Percentiles rank a stretch among this genome's conserved stretches.
phyloP scores from a whole-genome alignment of 345 rosid species.

The Euphorbia tirucalli region DNA sequence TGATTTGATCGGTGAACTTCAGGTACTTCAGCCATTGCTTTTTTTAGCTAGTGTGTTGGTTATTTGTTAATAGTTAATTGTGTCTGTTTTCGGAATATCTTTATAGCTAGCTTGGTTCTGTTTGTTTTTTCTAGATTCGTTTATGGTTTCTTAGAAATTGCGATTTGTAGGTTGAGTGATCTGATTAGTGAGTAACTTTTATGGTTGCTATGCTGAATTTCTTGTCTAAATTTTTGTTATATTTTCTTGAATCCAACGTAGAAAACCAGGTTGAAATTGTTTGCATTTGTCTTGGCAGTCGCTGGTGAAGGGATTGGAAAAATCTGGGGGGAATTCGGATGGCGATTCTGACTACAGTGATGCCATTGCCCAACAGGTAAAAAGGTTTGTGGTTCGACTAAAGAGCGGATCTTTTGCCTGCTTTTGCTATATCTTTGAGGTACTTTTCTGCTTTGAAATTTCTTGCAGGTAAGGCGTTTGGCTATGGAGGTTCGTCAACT shows the following conservation, averaged over 20 bases:
- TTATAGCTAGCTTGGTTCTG: background rate
- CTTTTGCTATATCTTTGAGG: background rate
- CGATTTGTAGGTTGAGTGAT: background rate
- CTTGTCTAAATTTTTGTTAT: background rate
- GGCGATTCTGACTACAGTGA: slow-evolving; percentile 58
- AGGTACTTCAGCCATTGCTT: slow-evolving; percentile 39
- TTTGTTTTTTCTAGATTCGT: background rate
- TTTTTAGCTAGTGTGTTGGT: background rate
- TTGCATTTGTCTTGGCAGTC: slow-evolving; percentile 32
- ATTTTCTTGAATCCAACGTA: background rate
- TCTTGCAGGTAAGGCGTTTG: slow-evolving; percentile 55
- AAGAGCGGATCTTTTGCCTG: background rate
- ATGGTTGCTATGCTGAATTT: background rate
- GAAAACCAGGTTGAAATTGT: background rate
- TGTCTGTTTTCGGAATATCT: background rate
- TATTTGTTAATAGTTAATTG: background rate
- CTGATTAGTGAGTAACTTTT: background rate
- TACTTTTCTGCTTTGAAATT: slow-evolving; percentile 3
- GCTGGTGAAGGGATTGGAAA: slow-evolving; percentile 56
- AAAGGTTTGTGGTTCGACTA: slow-evolving; percentile 11
- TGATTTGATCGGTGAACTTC: slow-evolving; percentile 67
- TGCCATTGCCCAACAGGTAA: slow-evolving; percentile 71
- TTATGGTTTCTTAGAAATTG: background rate
- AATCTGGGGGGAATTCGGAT: slow-evolving; percentile 49
- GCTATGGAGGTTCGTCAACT: slow-evolving; percentile 63